These are phyloP conservation scores for Tranzscheliella williamsii DNA, from an alignment of 1,284 basidiomycete species.

Conservation along the genomic window DNA sequence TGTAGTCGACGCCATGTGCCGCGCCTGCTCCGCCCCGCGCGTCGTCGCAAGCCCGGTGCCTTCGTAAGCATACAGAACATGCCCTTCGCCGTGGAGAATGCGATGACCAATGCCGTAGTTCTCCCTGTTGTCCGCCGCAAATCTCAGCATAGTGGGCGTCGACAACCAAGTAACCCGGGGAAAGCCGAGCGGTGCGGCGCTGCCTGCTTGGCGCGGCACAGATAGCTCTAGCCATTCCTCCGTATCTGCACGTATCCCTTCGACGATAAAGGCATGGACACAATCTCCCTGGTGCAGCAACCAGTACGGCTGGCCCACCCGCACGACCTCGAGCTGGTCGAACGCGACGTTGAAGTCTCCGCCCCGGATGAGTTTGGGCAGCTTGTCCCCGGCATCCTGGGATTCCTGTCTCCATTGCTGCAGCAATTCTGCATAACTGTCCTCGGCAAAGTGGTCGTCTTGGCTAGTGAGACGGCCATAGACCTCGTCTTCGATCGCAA, in stretches of 20 bases:
- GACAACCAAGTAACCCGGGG: constrained; percentile 31
- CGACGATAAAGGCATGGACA: constrained; percentile 26
- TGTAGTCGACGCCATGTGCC: constrained; percentile 5
- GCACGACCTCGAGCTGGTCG: constrained; percentile 9
- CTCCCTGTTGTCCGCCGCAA: constrained; percentile 17
- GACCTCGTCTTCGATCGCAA: constrained; percentile 22
- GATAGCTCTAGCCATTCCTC: no score
- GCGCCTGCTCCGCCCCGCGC: neutral
- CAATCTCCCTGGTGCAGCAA: constrained; percentile 37
- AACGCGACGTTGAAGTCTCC: constrained; percentile 12
- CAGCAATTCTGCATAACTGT: constrained; percentile 13
- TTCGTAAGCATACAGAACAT: neutral
- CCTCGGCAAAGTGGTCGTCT: no score
- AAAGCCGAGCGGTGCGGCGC: no score
- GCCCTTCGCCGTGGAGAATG: constrained; percentile 19
- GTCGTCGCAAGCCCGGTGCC: neutral
- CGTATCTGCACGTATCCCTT: constrained; percentile 19
- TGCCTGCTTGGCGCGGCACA: no score
- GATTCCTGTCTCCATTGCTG: constrained; percentile 6
- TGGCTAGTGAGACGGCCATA: no score
- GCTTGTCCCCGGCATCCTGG: neutral
- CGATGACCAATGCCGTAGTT: constrained; percentile 27
- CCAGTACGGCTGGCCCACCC: constrained; percentile 34
- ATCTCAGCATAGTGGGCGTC: constrained; percentile 31
- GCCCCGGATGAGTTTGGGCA: no score